phyloP scores from a whole-genome alignment of 441 rosid species.

The Mallotus repandus region DNA sequence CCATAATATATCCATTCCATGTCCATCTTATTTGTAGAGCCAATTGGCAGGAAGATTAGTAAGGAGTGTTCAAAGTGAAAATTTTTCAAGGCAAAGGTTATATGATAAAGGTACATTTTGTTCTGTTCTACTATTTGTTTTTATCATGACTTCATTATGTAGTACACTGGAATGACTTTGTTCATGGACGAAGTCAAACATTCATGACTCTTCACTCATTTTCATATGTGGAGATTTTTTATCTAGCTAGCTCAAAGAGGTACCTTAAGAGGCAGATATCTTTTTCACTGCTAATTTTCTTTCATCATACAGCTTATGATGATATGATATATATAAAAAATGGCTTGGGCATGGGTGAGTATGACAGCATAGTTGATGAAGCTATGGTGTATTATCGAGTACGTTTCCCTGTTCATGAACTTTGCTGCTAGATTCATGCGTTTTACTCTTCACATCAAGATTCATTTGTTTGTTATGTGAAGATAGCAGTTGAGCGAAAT shows the following conservation, averaged over 20 bases:
- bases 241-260: background rate
- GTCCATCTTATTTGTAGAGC: conserved; percentile 44
- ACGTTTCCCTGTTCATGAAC: conserved; percentile 33
- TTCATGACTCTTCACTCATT: background rate
- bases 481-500: conserved; percentile 74
- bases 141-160: background rate
- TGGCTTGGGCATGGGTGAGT: conserved; percentile 65
- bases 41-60: conserved; percentile 55
- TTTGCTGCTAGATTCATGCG: conserved; percentile 7
- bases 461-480: conserved; percentile 25
- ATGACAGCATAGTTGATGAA: conserved; percentile 47
- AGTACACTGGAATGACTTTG: background rate
- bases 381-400: conserved; percentile 65
- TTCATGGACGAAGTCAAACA: background rate
- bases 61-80: conserved; percentile 50
- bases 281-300: background rate
- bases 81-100: conserved; percentile 67
- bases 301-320: conserved; percentile 52
- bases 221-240: background rate
- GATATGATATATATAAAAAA: conserved; percentile 52
- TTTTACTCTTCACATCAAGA: conserved; percentile 9
- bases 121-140: conserved; percentile 7
- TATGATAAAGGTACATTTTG: conserved; percentile 45
- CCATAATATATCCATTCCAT: background rate
- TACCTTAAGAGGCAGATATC: background rate